These are phyloP conservation scores for Fusarium sacchari DNA, from an alignment of 2,329 filamentous ascomycete genomes.

Conservation along the genomic window DNA sequence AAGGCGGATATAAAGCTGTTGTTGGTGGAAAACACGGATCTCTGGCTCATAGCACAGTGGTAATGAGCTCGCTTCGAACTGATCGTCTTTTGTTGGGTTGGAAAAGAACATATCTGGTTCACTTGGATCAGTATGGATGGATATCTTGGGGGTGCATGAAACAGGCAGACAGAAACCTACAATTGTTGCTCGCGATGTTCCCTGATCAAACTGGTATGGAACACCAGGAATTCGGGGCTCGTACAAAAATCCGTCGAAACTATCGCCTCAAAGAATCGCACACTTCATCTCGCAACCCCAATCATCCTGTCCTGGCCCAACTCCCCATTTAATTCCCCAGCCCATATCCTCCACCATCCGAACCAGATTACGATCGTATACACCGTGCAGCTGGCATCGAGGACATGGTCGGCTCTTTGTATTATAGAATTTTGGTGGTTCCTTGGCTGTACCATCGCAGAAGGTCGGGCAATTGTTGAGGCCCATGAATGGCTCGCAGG, in stretches of 20 bases:
- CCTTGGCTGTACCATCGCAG: constrained; percentile 51
- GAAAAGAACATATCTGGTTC: not conserved
- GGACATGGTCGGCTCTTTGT: constrained; percentile 55
- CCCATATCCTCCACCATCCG: constrained; percentile 58
- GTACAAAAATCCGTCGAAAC: not conserved
- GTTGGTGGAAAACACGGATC: not conserved
- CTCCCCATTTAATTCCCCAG: constrained; percentile 59
- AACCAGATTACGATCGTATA: constrained; percentile 59
- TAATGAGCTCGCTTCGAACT: not conserved
- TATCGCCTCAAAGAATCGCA: constrained; percentile 46
- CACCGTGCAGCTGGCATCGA: constrained; percentile 51
- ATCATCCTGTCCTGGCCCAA: constrained; percentile 54
- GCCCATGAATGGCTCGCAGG: constrained; percentile 61
- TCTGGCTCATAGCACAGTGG: not conserved
- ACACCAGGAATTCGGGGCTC: not conserved
- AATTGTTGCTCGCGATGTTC: not conserved
- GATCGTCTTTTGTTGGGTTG: not conserved
- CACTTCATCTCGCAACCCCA: constrained; percentile 52
- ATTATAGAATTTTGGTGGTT: constrained; percentile 48
- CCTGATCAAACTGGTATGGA: not conserved
- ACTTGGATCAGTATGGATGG: not conserved
- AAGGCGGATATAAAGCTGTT: not conserved
- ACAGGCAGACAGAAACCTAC: not conserved
- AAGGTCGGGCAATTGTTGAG: constrained; percentile 61
- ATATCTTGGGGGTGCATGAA: not conserved